Percentiles rank a stretch among this genome's conserved stretches.
Evolutionary conservation across 1,284 basidiomycete species (phyloP).

Genomic region (Melanopsichium pennsylvanicum): DNA sequence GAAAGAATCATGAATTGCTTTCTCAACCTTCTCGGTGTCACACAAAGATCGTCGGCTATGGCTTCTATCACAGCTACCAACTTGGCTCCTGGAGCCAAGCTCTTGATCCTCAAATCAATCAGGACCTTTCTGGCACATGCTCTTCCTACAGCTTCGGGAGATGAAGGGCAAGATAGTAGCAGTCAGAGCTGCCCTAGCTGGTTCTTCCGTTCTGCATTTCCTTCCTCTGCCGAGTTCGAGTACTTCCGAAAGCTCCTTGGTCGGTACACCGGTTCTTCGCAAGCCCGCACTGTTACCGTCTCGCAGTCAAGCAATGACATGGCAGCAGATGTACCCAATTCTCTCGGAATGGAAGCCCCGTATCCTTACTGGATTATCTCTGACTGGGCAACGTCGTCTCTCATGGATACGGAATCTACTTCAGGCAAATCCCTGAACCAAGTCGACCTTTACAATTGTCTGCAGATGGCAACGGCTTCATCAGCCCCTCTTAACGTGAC

Average conservation of each 20-base stretch:
- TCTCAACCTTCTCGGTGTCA: conserved; percentile 57
- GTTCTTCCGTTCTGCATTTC: conserved; percentile 56
- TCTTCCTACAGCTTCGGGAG: conserved; percentile 4
- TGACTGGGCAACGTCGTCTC: conserved; percentile 2
- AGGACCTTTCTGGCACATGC: conserved; percentile 23
- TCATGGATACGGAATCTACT: conserved; percentile 25
- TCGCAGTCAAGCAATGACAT: background rate
- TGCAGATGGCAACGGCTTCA: conserved; percentile 6
- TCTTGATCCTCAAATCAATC: conserved; percentile 38
- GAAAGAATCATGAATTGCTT: conserved; percentile 55
- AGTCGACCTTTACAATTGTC: conserved; percentile 13
- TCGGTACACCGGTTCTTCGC: background rate
- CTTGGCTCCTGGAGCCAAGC: conserved; percentile 30
- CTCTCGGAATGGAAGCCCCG: background rate
- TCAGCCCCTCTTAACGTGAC: background rate
- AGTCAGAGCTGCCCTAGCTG: conserved; percentile 43
- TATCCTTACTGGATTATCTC: conserved; percentile 10
- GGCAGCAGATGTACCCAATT: background rate
- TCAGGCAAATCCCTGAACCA: conserved; percentile 3
- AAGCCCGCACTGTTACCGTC: conserved; percentile 7
- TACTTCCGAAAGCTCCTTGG: conserved; percentile 44
- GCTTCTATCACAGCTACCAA: conserved; percentile 34
- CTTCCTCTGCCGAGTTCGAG: conserved; percentile 48
- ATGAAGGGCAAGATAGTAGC: background rate
- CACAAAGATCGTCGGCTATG: conserved; percentile 20